Evolutionary conservation across 1,139 yeast species (phyloP).

Genomic region (Suhomyces coccinellae): DNA sequence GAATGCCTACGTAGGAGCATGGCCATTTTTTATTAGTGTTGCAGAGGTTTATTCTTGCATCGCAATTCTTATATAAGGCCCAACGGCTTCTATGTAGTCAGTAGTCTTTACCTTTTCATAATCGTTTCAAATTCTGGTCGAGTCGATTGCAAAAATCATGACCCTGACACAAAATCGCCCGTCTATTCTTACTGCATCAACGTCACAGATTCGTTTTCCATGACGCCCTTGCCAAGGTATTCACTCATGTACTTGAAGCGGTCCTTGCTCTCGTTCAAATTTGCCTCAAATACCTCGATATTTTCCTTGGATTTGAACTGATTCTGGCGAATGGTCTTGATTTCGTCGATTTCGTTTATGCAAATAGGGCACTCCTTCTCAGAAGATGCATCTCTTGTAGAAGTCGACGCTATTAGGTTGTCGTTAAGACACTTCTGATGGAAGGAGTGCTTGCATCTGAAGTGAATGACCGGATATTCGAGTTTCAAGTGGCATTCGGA

Average conservation of each 20-base stretch:
- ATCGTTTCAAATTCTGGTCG: not conserved
- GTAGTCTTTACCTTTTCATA: not conserved
- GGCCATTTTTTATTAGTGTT: not conserved
- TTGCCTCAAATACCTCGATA: constrained; percentile 59
- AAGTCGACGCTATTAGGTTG: constrained; percentile 26
- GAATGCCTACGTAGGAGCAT: constrained; percentile 2
- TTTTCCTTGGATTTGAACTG: constrained; percentile 66
- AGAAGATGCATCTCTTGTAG: constrained; percentile 15
- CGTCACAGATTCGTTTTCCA: constrained; percentile 48
- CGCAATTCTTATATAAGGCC: not conserved
- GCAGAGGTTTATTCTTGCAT: not conserved
- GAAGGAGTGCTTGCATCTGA: constrained; percentile 83
- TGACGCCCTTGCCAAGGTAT: constrained; percentile 84
- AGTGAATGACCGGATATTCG: constrained; percentile 81
- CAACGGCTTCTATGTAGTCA: too few species aligned
- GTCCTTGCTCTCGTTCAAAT: constrained; percentile 60
- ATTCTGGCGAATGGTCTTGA: constrained; percentile 55
- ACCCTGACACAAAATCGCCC: not conserved
- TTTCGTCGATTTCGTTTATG: constrained; percentile 63
- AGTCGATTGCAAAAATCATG: constrained; percentile 2
- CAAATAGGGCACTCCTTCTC: constrained; percentile 69
- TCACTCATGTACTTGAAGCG: constrained; percentile 76
- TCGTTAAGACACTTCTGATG: constrained; percentile 80
- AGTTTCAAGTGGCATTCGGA: constrained; percentile 66
- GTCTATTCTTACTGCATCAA: constrained; percentile 2